Conservation (phyloP, 2,329 filamentous ascomycete species). For the Fusarium torreyae region DNA sequence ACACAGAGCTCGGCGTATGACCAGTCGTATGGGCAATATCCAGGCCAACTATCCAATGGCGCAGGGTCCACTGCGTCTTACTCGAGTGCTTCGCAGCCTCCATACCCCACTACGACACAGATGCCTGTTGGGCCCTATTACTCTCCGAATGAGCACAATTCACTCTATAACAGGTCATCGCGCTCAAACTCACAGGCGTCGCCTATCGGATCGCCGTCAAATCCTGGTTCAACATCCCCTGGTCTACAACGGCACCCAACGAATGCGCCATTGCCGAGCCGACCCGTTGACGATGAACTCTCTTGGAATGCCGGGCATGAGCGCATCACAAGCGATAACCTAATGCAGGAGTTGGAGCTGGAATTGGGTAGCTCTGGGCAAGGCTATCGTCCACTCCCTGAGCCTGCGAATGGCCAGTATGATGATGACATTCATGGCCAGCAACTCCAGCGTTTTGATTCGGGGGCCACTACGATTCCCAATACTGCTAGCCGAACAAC, state of each 20-base stretch:
- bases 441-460: constrained; percentile 65
- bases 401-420: constrained; percentile 63
- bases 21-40: constrained; percentile 56
- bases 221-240: constrained; percentile 57
- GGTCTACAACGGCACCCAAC: constrained; percentile 72
- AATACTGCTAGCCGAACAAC: constrained; percentile 44
- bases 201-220: constrained; percentile 61
- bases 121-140: constrained; percentile 69
- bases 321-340: constrained; percentile 64
- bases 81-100: constrained; percentile 58
- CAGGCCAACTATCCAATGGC: constrained; percentile 59
- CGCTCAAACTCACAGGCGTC: constrained; percentile 68
- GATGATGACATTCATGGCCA: constrained; percentile 61
- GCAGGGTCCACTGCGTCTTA: constrained; percentile 56
- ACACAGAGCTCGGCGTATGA: constrained; percentile 56
- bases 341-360: constrained; percentile 72
- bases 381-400: constrained; percentile 56
- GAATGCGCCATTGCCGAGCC: constrained; percentile 71
- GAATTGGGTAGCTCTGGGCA: constrained; percentile 60
- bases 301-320: constrained; percentile 61
- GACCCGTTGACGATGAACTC: constrained; percentile 64
- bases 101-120: constrained; percentile 67
- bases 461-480: constrained; percentile 63
- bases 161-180: constrained; percentile 61
- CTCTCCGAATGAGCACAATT: constrained; percentile 62